A percentile compares a stretch with the other conserved stretches of the same genome.
phyloP scores from a whole-genome alignment of 148 eudicot genomes.

The Agrostemma githago region DNA sequence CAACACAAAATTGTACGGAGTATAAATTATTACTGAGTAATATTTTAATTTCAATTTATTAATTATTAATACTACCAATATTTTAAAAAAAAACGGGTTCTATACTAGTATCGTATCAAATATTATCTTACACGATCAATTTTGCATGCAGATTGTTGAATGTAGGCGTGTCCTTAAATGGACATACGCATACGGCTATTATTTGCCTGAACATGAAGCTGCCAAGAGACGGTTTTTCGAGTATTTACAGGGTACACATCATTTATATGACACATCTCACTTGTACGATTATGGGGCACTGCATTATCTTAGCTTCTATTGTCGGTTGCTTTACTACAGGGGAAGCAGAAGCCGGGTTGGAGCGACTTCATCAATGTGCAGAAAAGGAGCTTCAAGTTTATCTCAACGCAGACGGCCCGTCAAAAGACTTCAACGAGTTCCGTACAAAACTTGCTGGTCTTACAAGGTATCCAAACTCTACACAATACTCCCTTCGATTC shows the following conservation, averaged over 20 bases:
- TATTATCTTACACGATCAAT: not conserved
- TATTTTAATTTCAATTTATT: too few species aligned
- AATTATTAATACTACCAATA: too few species aligned
- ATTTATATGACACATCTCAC: too few species aligned
- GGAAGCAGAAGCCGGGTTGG: constrained; percentile 89
- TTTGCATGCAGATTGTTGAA: constrained; percentile 74
- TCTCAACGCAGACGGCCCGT: constrained; percentile 61
- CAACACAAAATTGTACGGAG: too few species aligned
- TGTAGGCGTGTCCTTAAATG: constrained; percentile 88
- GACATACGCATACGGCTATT: constrained; percentile 94
- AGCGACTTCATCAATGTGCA: constrained; percentile 91
- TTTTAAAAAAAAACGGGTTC: too few species aligned
- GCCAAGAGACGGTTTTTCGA: constrained; percentile 80
- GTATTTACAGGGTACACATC: constrained; percentile 65
- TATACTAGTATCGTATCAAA: not conserved
- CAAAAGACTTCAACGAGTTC: constrained; percentile 62
- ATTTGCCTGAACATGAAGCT: constrained; percentile 68
- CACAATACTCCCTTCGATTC: not conserved
- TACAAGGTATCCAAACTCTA: constrained; percentile 48
- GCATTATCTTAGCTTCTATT: too few species aligned
- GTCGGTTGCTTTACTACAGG: constrained; percentile 44
- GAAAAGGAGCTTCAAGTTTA: constrained; percentile 78
- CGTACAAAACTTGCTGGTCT: constrained; percentile 78
- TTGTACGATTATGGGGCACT: too few species aligned
- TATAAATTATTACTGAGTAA: too few species aligned